Evolutionary conservation across 78 protist genomes (phyloP), one percentile per base, ranked within the genome.

Genomic region (Chrysochromulina tobinii): DNA sequence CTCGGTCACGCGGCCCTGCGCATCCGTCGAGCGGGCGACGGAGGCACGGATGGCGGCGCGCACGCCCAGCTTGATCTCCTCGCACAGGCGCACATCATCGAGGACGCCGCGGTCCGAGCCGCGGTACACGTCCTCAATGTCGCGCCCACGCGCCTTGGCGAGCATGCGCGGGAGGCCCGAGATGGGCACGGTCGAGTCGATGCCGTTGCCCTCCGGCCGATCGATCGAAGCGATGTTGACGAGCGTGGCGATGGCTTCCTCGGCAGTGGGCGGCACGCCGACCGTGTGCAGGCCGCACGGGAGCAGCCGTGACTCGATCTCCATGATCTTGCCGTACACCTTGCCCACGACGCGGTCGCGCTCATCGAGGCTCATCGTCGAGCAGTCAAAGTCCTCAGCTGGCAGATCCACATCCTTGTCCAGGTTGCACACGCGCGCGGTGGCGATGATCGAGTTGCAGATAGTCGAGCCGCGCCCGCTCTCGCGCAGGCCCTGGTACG

Each of bases 281-380:
- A 91, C 93, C 17, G 90, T 85, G 90, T 91, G 93, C 53, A 91
- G 93, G 38, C 93, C 93, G 86, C 93, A 91, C 61, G 93, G 93
- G 53, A 91, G 90, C 68, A 91, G 89, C 20, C 93, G 81, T 68
- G 93, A 91, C 93, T 91, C 93, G 68, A 91, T 91, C 93, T 91
- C 93, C 93, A 91, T 91, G 38, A 91, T 61, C 85, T 72, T 77
- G 27, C 61, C 18, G 86, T 91, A 91, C 25, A 91, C 93, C 87
- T 67, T 55, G 90, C 93, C 93, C 58, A 91, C 93, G 64, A 91
- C 51, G 55, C 21, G 8, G 89, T 91, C 90, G 88, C 93, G 88
- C 54, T 55, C 81, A 54, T 85, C 90, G 73, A 73, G 89, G 55
- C 38, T 20, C 48, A 66, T 25, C n/a, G 11, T 69, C 61, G 79